These are phyloP conservation scores for Penicillium odoratum DNA, from an alignment of 495 filamentous ascomycete species.

Conservation along the genomic window DNA sequence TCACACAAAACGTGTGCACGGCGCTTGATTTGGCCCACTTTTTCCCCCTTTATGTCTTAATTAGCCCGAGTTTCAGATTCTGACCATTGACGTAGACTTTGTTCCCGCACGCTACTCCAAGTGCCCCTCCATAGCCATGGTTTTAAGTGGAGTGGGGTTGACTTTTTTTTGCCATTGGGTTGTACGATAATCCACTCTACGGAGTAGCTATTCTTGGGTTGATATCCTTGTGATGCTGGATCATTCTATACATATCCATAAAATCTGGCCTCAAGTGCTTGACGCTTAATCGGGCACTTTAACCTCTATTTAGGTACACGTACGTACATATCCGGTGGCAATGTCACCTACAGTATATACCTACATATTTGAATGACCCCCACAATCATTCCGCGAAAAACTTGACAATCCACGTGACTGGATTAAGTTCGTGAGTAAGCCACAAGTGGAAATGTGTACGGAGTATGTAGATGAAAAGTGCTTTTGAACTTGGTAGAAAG, in stretches of 20 bases:
- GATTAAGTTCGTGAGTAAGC: no score
- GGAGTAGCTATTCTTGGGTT: not conserved
- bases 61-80: constrained; percentile 20
- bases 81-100: not conserved
- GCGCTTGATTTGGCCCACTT: constrained; percentile 18
- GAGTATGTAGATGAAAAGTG: no score
- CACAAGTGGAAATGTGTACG: no score
- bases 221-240: not conserved
- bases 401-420: no score
- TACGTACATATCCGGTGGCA: no score
- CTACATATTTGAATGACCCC: no score
- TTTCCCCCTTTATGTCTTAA: constrained; percentile 11
- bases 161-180: constrained; percentile 4
- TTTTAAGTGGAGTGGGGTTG: not conserved
- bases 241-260: not conserved
- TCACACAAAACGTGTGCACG: constrained; percentile 23
- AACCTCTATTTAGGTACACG: no score
- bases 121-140: constrained; percentile 14
- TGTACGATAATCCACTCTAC: constrained; percentile 1
- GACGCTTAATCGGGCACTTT: no score
- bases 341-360: no score
- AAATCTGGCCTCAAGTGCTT: no score
- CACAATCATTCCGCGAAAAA: no score
- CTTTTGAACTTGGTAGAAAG: no score
- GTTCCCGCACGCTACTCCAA: constrained; percentile 7